Evolutionary conservation across 2,329 filamentous ascomycete species (phyloP).

Genomic region (Microsporum canis): DNA sequence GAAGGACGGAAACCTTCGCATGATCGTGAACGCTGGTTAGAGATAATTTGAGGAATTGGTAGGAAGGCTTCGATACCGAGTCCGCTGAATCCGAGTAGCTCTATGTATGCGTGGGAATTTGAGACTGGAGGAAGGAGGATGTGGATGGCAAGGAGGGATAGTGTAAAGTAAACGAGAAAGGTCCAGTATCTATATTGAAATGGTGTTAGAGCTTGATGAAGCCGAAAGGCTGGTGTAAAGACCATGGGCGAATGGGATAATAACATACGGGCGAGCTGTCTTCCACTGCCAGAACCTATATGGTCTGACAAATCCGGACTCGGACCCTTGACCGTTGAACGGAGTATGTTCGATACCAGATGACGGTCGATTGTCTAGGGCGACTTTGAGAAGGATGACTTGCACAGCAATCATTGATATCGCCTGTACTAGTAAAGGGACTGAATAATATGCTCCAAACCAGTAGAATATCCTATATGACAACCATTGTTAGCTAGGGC

Average conservation of each 20-base stretch:
- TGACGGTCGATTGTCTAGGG: constrained; percentile 45
- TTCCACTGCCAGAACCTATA: constrained; percentile 56
- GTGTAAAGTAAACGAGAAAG: constrained; percentile 45
- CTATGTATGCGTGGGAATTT: constrained; percentile 33
- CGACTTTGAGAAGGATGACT: constrained; percentile 48
- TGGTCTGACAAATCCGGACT: constrained; percentile 35
- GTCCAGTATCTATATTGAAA: constrained; percentile 41
- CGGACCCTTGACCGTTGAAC: constrained; percentile 26
- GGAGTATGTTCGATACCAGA: constrained; percentile 32
- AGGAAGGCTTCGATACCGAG: constrained; percentile 39
- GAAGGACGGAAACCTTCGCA: constrained; percentile 41
- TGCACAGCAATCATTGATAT: constrained; percentile 50
- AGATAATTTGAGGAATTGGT: constrained; percentile 38
- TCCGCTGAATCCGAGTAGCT: constrained; percentile 35
- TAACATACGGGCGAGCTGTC: constrained; percentile 39
- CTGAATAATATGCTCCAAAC: constrained; percentile 51
- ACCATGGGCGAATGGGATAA: neutral
- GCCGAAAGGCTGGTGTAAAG: neutral
- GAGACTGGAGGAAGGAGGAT: constrained; percentile 41
- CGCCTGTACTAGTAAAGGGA: constrained; percentile 49
- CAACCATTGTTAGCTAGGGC: constrained; percentile 6
- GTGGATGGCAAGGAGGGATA: constrained; percentile 41
- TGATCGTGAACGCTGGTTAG: constrained; percentile 37
- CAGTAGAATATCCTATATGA: constrained; percentile 49
- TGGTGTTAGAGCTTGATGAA: neutral